Conservation (phyloP, 148 eudicot species). For the Vaccinium macrocarpon region DNA sequence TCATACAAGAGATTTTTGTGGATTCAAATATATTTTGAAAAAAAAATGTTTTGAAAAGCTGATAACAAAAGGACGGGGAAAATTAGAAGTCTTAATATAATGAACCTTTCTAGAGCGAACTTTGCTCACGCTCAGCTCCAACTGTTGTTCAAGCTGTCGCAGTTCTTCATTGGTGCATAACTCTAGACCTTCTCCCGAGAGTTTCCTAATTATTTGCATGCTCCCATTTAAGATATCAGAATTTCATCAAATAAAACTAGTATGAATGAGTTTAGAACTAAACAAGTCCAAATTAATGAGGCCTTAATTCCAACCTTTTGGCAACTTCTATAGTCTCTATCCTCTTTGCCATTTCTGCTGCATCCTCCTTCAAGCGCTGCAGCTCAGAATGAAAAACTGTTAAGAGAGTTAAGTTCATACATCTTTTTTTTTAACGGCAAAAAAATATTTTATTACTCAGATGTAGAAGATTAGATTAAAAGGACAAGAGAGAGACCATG, state of each 20-base stretch:
- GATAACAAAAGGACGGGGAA: neutral
- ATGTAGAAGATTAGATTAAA: too few relatives aligned
- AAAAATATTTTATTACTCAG: too few relatives aligned
- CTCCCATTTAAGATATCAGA: neutral
- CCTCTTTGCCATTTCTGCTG: slow-evolving; percentile 61
- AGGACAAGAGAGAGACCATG: neutral
- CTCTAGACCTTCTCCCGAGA: slow-evolving; percentile 72
- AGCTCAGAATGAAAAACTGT: slow-evolving; percentile 2
- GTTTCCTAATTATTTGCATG: slow-evolving; percentile 38
- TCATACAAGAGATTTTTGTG: too few relatives aligned
- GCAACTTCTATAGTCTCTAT: slow-evolving; percentile 66
- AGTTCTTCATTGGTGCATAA: slow-evolving; percentile 69
- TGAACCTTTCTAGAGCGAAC: slow-evolving; percentile 78
- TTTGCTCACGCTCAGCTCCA: slow-evolving; percentile 60
- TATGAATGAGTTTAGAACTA: neutral
- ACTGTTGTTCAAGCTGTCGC: slow-evolving; percentile 68
- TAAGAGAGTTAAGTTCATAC: neutral
- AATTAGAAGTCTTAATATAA: neutral
- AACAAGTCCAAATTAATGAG: neutral
- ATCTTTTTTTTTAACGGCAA: too few relatives aligned
- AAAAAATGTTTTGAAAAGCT: too few relatives aligned
- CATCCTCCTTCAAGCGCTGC: slow-evolving; percentile 76
- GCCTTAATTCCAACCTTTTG: slow-evolving; percentile 44
- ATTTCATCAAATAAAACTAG: neutral
- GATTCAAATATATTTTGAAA: too few relatives aligned